These are phyloP conservation scores for Trichophyton equinum DNA, from an alignment of 2,329 filamentous ascomycete species.

Conservation along the genomic window DNA sequence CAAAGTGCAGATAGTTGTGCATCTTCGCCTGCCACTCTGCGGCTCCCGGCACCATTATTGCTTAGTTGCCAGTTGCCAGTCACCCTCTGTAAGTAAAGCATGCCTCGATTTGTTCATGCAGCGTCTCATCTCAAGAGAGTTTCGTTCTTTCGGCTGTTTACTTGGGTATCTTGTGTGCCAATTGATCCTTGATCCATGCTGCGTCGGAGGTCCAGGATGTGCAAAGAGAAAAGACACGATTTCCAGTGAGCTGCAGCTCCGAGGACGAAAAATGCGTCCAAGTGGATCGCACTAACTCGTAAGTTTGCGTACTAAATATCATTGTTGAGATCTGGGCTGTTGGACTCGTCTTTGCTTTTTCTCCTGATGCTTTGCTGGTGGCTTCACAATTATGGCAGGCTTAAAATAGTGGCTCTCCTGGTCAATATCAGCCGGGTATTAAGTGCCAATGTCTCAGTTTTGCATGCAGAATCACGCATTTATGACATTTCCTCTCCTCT, in stretches of 20 bases:
- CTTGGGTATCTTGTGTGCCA: too few species aligned
- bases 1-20: too few species aligned
- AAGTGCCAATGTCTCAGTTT: neutral
- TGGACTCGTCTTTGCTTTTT: neutral
- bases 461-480: neutral
- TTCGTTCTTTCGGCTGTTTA: too few species aligned
- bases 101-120: too few species aligned
- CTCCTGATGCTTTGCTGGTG: neutral
- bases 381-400: too few species aligned
- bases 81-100: too few species aligned
- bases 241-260: neutral
- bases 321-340: neutral
- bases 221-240: too few species aligned
- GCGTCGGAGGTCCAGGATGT: neutral
- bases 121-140: too few species aligned
- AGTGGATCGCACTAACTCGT: neutral
- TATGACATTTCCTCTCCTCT: neutral
- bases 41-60: too few species aligned
- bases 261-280: neutral
- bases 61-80: too few species aligned
- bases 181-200: neutral
- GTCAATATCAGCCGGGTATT: neutral
- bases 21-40: too few species aligned
- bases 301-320: too few species aligned
- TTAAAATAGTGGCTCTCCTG: neutral